These are phyloP conservation scores for Jaltomata sinuosa DNA, from an alignment of 257 asterid species.

Conservation along the genomic window DNA sequence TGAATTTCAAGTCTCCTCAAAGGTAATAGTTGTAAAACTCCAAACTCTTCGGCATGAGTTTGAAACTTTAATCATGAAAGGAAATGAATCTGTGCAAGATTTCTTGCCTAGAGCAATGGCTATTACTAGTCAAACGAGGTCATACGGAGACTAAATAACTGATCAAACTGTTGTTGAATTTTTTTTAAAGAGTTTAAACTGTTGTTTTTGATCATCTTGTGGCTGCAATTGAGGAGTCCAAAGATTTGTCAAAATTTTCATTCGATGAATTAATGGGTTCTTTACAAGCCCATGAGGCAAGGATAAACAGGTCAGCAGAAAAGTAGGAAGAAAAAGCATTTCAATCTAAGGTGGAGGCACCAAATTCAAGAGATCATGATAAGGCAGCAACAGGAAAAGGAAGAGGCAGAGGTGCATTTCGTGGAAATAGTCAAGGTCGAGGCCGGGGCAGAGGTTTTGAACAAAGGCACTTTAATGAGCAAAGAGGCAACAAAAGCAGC, in stretches of 20 bases:
- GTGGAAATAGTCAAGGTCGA: background rate
- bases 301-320: background rate
- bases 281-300: background rate
- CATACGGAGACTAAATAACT: background rate
- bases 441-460: background rate
- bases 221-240: background rate
- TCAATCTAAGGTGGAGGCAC: background rate
- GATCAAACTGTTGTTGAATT: background rate
- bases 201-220: background rate
- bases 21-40: no score
- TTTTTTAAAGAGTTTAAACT: background rate
- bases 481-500: background rate
- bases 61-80: no score
- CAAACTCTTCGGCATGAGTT: no score
- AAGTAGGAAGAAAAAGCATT: conserved; percentile 1
- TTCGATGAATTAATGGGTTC: background rate
- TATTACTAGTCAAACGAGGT: background rate
- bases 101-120: background rate
- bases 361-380: no score
- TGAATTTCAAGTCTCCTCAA: no score
- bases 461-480: background rate
- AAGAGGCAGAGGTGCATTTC: background rate
- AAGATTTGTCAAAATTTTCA: background rate
- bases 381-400: background rate
- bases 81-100: background rate